Base-by-base conservation (phyloP, 2,329 filamentous ascomycete genomes). In the Exophiala sp. region DNA sequence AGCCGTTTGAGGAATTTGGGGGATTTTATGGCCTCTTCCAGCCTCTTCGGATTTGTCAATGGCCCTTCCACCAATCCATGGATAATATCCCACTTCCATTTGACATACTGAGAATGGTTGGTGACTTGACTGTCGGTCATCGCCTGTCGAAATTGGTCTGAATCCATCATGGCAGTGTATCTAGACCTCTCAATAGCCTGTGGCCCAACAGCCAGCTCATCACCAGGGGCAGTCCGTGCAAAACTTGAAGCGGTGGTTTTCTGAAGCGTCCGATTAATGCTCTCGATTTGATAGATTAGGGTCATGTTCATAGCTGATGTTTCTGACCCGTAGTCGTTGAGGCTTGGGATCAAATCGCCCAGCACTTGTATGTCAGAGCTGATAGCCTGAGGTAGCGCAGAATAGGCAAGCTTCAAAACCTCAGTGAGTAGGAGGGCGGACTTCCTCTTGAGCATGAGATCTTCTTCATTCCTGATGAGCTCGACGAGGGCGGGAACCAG, bases 21-120 rank as follows among this genome's bases (percentile, higher is more conserved):
- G 1, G 86, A 89, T 65, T 89, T 91, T 64, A 95, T 86, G 0
- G 91, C 91, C 68, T 98, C 93, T 60, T 96, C 91, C 3, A 98
- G 76, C 9, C 93, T 80, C 67, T 95, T 96, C 1, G 90, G 85
- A 58, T 89, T 95, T 19, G 89, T 85, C 18, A 98, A 70, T 1
- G 94, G 93, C 0, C 93, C 94, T 64, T 97, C 91, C 29, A 98
- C 90, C 45, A 97, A 82, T 60, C 84, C 86, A 51, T 90, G 78
- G 35, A 98, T 89, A 30, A 95, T 74, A 55, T 95, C 88, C 93
- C 94, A 98, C 64, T 95, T 91, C 93, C 93, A 98, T 66, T 98
- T 98, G 32, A 82, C 76, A 63, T 86, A 95, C 60, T 95, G 96
- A 55, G 88, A 88, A 53, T 87, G 93, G 56, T 85, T 87, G 39